Evolutionary conservation across 2,329 filamentous ascomycete species (phyloP), one percentile per base, ranked within the genome.

Genomic region (Aspergillus ibericus): DNA sequence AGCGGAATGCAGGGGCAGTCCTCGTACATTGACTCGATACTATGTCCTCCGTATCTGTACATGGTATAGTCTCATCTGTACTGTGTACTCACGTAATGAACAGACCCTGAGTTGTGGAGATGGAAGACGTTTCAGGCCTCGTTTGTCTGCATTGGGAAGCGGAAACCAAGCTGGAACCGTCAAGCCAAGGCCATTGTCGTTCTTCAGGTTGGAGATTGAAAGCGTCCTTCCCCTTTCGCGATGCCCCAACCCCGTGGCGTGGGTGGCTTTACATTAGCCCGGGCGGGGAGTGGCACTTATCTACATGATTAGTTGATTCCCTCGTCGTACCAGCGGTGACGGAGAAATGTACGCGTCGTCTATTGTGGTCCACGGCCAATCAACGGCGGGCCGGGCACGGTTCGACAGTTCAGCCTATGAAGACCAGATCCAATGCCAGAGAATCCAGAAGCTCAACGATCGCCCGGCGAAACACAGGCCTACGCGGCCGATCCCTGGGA

Each of bases 401-500:
- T 42, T 32, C 46, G 51, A 44, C 54, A 29, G 51, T 13, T 29
- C 36, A 42, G 18, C 51, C 36, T 27, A 42, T 40, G 22, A 44
- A 27, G 35, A 35, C n/a, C 56, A 35, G 52, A 59, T 59, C 59
- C 49, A 62, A 42, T 42, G n/a, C 38, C 38, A 42, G 16, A 42
- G 38, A 61, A 59, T 50, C 52, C 46, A 49, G 56, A 51, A 58
- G 50, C 36, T 46, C 52, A 58, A 42, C 18, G 63, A 63, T 65
- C 62, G 63, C 62, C 64, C 62, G 51, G 56, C 55, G 56, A 63
- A 57, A 51, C 53, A 42, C 55, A 48, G 49, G 48, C 49, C 59
- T 59, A 60, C 62, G 63, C 62, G 63, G 63, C 63, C 62, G 59
- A 64, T 62, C 59, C 55, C 36, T 58, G 53, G 48, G 40, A 54